Evolutionary conservation across 2,329 filamentous ascomycete genomes (phyloP), one percentile per base, ranked within the genome.

Genomic region (Lecanicillium sp.): DNA sequence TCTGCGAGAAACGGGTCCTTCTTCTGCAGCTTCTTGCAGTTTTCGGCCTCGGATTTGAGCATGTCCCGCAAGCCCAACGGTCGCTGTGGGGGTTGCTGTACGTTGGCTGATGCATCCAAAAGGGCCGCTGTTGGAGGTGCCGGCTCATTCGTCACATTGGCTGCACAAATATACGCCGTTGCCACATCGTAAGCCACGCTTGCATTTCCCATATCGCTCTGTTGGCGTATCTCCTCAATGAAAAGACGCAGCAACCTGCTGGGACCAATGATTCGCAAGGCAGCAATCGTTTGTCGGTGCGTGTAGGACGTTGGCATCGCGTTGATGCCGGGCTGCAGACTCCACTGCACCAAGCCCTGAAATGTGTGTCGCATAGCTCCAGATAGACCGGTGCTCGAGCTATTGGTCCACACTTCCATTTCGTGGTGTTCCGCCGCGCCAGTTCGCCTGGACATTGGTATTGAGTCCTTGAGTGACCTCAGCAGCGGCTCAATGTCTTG

Each of bases 401-500:
- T 71, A 27, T 62, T 69, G 1, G 74, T 72, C 83, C 84, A 89
- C 7, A 69, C 62, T 45, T 86, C 78, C 2, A 88, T 57, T 52
- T 89, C 84, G 29, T 74, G 75, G 40, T 80, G 70, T 9, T 81
- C 75, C 2, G 77, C 72, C 4, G 69, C 74, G 1, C 74, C 73
- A 0, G 77, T 81, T 22, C 84, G 72, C 36, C 82, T 70, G 2
- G 74, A 77, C 3, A 74, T 56, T 37, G 58, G 74, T 39, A 70
- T 76, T 60, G 56, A 77, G 46, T 76, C 71, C 43, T 77, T 77
- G 17, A 90, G 74, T 1, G 74, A 67, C n/a, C 73, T 69, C 2
- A 85, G 66, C 2, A 92, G 67, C 2, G 80, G 79, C 40, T 84
- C 80, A 32, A 88, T 72, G 35, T 85, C 79, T 45, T 79, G 77